These are phyloP conservation scores for Ophiostoma tasmaniense DNA, from an alignment of 2,329 filamentous ascomycete species.

Conservation along the genomic window DNA sequence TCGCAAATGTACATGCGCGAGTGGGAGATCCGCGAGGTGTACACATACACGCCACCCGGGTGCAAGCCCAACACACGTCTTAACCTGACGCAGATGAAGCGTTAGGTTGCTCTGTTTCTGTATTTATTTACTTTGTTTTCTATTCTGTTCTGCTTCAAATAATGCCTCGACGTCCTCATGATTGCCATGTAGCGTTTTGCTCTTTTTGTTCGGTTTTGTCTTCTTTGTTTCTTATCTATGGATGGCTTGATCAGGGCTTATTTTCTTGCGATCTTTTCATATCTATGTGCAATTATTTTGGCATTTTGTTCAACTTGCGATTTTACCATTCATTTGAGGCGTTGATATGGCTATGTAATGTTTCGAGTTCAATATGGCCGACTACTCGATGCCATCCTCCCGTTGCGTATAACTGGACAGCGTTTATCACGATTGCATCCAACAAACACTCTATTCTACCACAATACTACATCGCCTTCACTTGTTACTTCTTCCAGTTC, in stretches of 20 bases:
- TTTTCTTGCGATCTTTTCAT: neutral
- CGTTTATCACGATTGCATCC: no score
- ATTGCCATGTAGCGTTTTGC: neutral
- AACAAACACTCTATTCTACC: no score
- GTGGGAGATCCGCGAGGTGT: slow-evolving; percentile 27
- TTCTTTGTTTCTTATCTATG: neutral
- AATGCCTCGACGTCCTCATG: neutral
- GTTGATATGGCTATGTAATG: no score
- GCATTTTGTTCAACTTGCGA: no score
- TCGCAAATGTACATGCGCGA: slow-evolving; percentile 37
- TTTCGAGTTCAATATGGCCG: no score
- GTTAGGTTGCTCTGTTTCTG: neutral
- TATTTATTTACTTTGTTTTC: neutral
- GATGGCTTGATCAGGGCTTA: neutral
- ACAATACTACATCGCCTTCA: no score
- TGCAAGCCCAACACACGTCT: neutral
- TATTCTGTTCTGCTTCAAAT: neutral
- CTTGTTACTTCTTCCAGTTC: neutral
- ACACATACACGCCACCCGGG: slow-evolving; percentile 6
- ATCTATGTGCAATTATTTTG: neutral
- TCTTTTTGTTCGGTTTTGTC: neutral
- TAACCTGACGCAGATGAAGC: neutral
- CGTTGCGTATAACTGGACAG: no score
- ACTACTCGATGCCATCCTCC: no score
- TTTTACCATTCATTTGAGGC: no score